Evolutionary conservation across 2,329 filamentous ascomycete genomes (phyloP).

Genomic region (Penicillium expansum): DNA sequence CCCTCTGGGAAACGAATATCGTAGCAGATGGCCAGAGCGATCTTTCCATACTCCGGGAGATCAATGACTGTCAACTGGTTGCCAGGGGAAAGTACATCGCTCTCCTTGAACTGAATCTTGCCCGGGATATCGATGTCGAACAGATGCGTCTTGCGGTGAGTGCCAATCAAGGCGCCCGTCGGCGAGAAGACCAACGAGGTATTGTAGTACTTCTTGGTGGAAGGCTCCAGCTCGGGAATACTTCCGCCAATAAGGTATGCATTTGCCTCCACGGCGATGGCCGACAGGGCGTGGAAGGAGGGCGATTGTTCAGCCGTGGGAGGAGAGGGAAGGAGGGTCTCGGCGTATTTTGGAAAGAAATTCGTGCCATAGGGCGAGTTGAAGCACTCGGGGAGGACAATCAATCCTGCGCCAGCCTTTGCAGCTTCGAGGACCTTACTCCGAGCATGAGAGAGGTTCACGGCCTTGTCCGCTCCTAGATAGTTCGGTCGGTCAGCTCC

Average conservation of each 20-base stretch:
- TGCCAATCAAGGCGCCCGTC: conserved; percentile 73
- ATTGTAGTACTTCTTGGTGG: conserved; percentile 78
- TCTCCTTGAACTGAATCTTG: conserved; percentile 87
- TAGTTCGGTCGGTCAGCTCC: conserved; percentile 8
- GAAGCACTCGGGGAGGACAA: conserved; percentile 97
- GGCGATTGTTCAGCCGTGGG: conserved; percentile 69
- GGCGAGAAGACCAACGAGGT: conserved; percentile 82
- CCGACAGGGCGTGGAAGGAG: conserved; percentile 78
- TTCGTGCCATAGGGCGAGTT: conserved; percentile 94
- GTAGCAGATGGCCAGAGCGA: conserved; percentile 93
- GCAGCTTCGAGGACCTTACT: conserved; percentile 81
- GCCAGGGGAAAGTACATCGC: conserved; percentile 81
- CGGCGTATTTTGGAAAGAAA: conserved; percentile 89
- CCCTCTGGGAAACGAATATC: conserved; percentile 95
- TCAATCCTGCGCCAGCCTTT: conserved; percentile 70
- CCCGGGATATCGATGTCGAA: conserved; percentile 98
- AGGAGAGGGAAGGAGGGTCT: conserved; percentile 76
- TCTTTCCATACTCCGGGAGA: conserved; percentile 80
- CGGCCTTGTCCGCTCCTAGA: conserved; percentile 71
- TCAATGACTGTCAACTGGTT: conserved; percentile 83
- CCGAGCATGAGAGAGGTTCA: conserved; percentile 78
- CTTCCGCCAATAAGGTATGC: conserved; percentile 87
- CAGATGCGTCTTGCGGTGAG: conserved; percentile 89
- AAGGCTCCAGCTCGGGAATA: conserved; percentile 75
- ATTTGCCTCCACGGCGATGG: conserved; percentile 73